phyloP scores from a whole-genome alignment of 495 filamentous ascomycete species.

The Tuber magnatum region DNA sequence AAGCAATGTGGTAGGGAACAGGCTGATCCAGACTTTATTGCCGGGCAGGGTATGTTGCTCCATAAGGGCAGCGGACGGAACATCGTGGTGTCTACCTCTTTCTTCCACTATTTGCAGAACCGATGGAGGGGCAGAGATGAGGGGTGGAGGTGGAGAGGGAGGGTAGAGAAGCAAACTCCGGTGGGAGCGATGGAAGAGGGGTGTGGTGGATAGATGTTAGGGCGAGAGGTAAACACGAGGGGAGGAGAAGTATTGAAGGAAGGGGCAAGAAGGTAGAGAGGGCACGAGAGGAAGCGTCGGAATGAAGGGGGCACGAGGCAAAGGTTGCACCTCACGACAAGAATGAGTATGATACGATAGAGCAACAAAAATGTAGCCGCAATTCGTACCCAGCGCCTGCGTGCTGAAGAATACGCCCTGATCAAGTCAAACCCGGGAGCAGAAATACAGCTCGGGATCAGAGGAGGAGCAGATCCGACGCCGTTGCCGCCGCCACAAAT shows the following conservation, averaged over 20 bases:
- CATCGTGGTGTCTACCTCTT: conserved; percentile 6
- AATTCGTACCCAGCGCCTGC: neutral
- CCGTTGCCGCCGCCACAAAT: neutral
- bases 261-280: neutral
- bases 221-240: neutral
- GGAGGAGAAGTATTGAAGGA: neutral
- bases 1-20: conserved; percentile 56
- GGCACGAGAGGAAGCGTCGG: neutral
- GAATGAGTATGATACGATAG: no score
- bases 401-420: neutral
- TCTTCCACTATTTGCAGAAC: neutral
- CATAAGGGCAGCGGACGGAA: conserved; percentile 31
- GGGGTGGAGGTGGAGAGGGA: conserved; percentile 3
- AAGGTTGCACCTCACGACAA: neutral
- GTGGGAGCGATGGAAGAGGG: neutral
- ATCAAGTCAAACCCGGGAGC: neutral
- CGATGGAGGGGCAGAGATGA: neutral
- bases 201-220: neutral
- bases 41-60: conserved; percentile 25
- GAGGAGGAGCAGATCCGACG: neutral
- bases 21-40: conserved; percentile 26
- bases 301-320: neutral
- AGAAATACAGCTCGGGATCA: neutral
- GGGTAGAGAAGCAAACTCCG: neutral
- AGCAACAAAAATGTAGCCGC: neutral